Evolutionary conservation across 306 rosid genomes (phyloP).

Genomic region (Trifolium dubium): DNA sequence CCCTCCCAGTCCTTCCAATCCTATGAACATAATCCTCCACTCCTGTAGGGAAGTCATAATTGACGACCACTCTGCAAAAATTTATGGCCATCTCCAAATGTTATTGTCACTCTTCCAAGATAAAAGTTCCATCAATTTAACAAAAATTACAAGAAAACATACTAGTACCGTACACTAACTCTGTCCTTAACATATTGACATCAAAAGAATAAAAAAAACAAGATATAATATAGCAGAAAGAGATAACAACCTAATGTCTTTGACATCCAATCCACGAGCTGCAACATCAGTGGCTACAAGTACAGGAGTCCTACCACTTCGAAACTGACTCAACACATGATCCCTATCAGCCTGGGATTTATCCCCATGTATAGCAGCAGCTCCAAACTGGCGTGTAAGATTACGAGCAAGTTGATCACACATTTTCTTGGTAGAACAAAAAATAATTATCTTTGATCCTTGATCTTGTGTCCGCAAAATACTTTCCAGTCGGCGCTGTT

Average conservation of each 20-base stretch:
- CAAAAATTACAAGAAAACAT: constrained; percentile 1
- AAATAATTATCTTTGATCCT: constrained; percentile 89
- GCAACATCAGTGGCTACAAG: constrained; percentile 99
- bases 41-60: constrained; percentile 97
- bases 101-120: neutral
- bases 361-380: constrained; percentile 98
- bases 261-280: constrained; percentile 92
- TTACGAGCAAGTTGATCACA: constrained; percentile 97
- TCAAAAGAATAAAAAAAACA: constrained; percentile 1
- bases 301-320: constrained; percentile 85
- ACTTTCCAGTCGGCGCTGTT: constrained; percentile 83
- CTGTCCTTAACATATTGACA: neutral
- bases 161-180: neutral
- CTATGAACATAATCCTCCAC: constrained; percentile 99
- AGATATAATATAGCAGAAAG: neutral
- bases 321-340: constrained; percentile 82
- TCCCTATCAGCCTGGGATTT: constrained; percentile 98
- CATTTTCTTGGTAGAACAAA: constrained; percentile 99
- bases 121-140: neutral
- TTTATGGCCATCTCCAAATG: constrained; percentile 18
- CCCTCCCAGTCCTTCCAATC: constrained; percentile 99
- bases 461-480: constrained; percentile 90
- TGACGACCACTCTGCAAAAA: constrained; percentile 83
- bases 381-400: constrained; percentile 92
- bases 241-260: constrained; percentile 84